A percentile compares a stretch with the other conserved stretches of the same genome.
These are phyloP conservation scores for Syncephalastrum racemosum DNA, from an alignment of 371 early-diverging fungal species.

Conservation along the genomic window DNA sequence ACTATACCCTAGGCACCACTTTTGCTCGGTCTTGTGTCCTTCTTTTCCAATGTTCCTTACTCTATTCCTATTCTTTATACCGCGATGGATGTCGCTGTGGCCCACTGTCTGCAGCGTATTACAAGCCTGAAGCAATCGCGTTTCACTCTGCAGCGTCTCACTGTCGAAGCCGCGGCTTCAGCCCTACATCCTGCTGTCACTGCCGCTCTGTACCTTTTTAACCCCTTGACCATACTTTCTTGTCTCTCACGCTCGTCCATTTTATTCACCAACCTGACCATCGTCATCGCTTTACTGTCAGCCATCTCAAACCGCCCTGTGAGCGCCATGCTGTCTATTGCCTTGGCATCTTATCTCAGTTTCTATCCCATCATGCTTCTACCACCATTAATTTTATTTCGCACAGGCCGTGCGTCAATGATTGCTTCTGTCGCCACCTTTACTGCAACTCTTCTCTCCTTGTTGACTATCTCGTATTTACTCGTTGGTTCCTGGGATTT, in stretches of 20 bases:
- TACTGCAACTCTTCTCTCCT: constrained; percentile 14
- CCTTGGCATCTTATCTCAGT: constrained; percentile 76
- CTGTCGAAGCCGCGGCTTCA: constrained; percentile 24
- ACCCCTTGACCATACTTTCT: constrained; percentile 77
- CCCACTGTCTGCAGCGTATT: constrained; percentile 52
- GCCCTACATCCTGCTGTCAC: constrained; percentile 37
- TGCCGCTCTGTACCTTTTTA: constrained; percentile 73
- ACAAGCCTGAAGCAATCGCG: constrained; percentile 43
- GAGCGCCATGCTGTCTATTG: constrained; percentile 63
- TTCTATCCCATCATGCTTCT: constrained; percentile 84
- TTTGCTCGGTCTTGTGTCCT: constrained; percentile 68
- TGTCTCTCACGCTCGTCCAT: constrained; percentile 76
- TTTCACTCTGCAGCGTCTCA: constrained; percentile 16
- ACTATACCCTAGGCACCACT: constrained; percentile 65
- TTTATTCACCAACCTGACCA: constrained; percentile 71
- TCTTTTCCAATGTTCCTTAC: constrained; percentile 33
- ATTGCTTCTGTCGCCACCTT: background rate
- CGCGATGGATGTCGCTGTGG: constrained; percentile 63
- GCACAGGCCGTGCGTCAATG: background rate
- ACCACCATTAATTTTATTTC: constrained; percentile 57
- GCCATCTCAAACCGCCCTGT: constrained; percentile 11
- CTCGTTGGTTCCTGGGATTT: constrained; percentile 76
- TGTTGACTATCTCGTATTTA: constrained; percentile 59
- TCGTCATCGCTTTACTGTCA: constrained; percentile 62
- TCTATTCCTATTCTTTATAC: constrained; percentile 62